Conservation (phyloP, 179 eudicot species). For the Monotropa hypopitys region DNA sequence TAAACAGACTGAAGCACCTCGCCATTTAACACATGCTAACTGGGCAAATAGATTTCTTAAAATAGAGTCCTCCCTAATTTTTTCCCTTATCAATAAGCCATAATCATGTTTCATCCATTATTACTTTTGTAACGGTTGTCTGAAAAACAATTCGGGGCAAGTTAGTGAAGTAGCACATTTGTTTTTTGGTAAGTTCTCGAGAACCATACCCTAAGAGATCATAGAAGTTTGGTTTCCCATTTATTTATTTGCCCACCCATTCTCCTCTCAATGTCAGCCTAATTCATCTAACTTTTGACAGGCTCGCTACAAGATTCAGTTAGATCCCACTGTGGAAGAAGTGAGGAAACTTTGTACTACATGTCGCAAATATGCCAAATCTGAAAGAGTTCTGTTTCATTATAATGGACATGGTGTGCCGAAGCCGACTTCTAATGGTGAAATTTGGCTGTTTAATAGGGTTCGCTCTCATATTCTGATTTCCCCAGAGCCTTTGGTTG, state of each 20-base stretch:
- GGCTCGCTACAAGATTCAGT: conserved; percentile 76
- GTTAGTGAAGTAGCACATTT: neutral
- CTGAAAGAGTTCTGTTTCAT: conserved; percentile 92
- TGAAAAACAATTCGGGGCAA: neutral
- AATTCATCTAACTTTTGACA: conserved; percentile 18
- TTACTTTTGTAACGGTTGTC: neutral
- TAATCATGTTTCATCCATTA: neutral
- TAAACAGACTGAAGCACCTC: neutral
- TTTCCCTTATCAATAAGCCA: neutral
- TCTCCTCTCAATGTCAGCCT: neutral
- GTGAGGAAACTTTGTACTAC: conserved; percentile 86
- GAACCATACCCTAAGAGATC: neutral
- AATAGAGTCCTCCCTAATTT: neutral
- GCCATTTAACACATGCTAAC: neutral
- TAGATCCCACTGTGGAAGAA: conserved; percentile 93
- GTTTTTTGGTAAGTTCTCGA: neutral
- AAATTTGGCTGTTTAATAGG: conserved; percentile 98
- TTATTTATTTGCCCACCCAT: too few relatives aligned
- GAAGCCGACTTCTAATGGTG: conserved; percentile 88
- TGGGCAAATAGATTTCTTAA: neutral
- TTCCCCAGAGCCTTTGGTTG: too few relatives aligned
- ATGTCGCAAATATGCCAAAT: conserved; percentile 77
- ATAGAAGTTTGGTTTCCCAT: neutral
- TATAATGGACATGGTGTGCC: conserved; percentile 99
- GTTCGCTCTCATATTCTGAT: conserved; percentile 22